Evolutionary conservation across 192 early-diverging fungal genomes (phyloP).

Genomic region (Mortierella antarctica): DNA sequence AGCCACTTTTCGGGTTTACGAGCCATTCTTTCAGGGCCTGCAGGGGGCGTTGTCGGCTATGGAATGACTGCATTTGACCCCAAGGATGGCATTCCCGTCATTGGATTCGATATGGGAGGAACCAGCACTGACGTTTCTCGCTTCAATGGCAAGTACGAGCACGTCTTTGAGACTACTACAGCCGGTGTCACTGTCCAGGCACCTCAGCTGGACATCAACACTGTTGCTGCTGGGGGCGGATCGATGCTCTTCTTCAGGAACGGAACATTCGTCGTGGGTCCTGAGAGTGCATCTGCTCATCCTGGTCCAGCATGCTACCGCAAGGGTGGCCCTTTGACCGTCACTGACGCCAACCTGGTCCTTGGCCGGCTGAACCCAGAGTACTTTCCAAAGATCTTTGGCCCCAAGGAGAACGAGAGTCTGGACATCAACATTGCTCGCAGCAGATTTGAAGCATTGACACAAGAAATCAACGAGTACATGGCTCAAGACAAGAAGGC

Average conservation of each 20-base stretch:
- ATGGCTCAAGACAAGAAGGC: constrained; percentile 47
- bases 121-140: constrained; percentile 93
- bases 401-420: constrained; percentile 81
- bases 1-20: constrained; percentile 86
- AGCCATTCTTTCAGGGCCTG: constrained; percentile 95
- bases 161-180: constrained; percentile 95
- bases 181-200: constrained; percentile 94
- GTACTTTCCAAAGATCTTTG: constrained; percentile 97
- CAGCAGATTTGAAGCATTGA: constrained; percentile 72
- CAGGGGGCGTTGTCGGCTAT: constrained; percentile 92
- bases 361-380: constrained; percentile 86
- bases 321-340: constrained; percentile 90
- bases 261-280: constrained; percentile 94
- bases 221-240: constrained; percentile 97
- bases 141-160: constrained; percentile 88
- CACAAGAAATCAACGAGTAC: constrained; percentile 70
- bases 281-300: constrained; percentile 91
- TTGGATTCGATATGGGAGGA: constrained; percentile 99
- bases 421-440: constrained; percentile 75
- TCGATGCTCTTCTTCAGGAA: constrained; percentile 93
- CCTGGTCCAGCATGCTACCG: constrained; percentile 98
- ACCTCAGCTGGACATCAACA: constrained; percentile 96
- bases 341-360: constrained; percentile 95
- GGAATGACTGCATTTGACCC: constrained; percentile 63
- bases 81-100: constrained; percentile 69